Evolutionary conservation across 768 basidiomycete genomes (phyloP).

Genomic region (Suillus tomentosus): DNA sequence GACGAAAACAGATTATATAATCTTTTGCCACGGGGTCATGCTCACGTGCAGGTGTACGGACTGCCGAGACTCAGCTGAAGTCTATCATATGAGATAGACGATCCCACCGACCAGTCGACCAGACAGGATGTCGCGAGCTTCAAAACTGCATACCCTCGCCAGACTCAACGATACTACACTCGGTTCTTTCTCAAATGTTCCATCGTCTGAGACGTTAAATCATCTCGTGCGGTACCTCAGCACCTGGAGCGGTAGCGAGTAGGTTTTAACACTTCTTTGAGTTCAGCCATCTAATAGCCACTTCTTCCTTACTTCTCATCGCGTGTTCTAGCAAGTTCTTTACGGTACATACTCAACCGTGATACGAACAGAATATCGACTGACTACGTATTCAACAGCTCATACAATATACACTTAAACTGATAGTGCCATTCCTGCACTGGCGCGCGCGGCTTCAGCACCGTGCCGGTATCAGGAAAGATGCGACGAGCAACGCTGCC

Average conservation of each 20-base stretch:
- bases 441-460: constrained; percentile 71
- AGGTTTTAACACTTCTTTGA: constrained; percentile 34
- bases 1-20: neutral
- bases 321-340: constrained; percentile 63
- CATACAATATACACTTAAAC: constrained; percentile 71
- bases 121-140: constrained; percentile 49
- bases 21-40: neutral
- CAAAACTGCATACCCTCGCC: constrained; percentile 46
- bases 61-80: neutral
- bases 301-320: constrained; percentile 8
- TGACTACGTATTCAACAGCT: constrained; percentile 45
- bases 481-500: constrained; percentile 57
- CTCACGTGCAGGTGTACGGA: neutral
- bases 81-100: neutral
- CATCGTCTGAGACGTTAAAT: constrained; percentile 64
- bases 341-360: constrained; percentile 46
- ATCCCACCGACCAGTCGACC: neutral
- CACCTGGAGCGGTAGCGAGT: constrained; percentile 90
- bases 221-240: constrained; percentile 76
- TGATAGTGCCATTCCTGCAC: constrained; percentile 65
- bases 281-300: constrained; percentile 15
- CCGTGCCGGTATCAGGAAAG: constrained; percentile 56
- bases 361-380: neutral
- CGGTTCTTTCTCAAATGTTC: constrained; percentile 60
- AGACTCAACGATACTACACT: constrained; percentile 64